Evolutionary conservation across 129 eudicot genomes (phyloP).

Genomic region (Flaveria linearis): DNA sequence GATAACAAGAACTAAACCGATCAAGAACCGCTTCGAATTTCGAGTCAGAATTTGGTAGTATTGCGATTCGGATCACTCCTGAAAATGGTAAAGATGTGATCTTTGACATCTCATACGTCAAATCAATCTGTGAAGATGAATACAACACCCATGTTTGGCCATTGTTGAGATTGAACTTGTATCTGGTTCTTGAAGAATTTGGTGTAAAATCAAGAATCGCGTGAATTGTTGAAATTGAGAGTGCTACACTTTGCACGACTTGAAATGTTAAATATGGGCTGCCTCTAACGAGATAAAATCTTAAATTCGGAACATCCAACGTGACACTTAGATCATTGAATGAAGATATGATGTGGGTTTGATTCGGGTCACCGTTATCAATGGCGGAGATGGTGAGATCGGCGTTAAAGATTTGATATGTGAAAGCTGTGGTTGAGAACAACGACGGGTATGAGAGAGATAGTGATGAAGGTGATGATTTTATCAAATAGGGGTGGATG

Average conservation of each 20-base stretch:
- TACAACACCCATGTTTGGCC: conserved; percentile 83
- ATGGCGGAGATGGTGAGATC: conserved; percentile 66
- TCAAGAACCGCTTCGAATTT: conserved; percentile 58
- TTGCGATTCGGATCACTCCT: conserved; percentile 71
- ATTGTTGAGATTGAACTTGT: conserved; percentile 64
- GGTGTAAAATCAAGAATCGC: conserved; percentile 58
- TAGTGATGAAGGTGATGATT: conserved; percentile 56
- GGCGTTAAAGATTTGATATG: conserved; percentile 60
- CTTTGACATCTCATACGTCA: conserved; percentile 49
- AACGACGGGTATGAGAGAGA: conserved; percentile 71
- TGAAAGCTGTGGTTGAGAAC: conserved; percentile 54
- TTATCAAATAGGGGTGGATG: conserved; percentile 78
- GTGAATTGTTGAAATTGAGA: conserved; percentile 70
- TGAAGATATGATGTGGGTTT: conserved; percentile 60
- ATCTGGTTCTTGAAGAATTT: conserved; percentile 60
- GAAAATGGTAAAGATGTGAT: conserved; percentile 61
- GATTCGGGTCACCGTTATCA: conserved; percentile 45
- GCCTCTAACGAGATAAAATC: conserved; percentile 81
- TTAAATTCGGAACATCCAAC: conserved; percentile 63
- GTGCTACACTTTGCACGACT: conserved; percentile 33
- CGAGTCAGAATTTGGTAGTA: conserved; percentile 45
- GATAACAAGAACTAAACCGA: conserved; percentile 75
- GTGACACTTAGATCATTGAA: conserved; percentile 80
- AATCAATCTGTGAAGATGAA: conserved; percentile 61
- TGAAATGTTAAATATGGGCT: conserved; percentile 77